Evolutionary conservation across 1,284 basidiomycete species (phyloP).

Genomic region (Puccinia sorghi): DNA sequence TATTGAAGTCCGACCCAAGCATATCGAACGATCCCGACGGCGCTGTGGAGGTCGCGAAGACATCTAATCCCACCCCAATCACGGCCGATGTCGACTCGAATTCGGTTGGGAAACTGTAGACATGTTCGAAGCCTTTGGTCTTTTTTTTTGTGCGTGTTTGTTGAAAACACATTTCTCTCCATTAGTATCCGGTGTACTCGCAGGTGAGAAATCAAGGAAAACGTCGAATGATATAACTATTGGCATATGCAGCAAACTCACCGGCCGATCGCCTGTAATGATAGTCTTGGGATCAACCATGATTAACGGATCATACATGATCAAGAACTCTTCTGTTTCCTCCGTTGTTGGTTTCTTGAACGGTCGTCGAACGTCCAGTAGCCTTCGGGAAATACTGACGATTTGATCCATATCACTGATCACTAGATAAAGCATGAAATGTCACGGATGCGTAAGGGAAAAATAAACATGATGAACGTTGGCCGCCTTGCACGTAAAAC

Average conservation of each 20-base stretch:
- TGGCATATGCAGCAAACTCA: conserved; percentile 57
- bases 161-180: background rate
- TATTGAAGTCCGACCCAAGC: conserved; percentile 88
- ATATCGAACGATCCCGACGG: conserved; percentile 92
- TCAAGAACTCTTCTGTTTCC: conserved; percentile 81
- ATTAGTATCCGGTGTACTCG: background rate
- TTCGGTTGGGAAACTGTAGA: conserved; percentile 75
- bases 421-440: conserved; percentile 61
- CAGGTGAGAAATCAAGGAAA: background rate
- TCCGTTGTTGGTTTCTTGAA: conserved; percentile 70
- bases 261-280: conserved; percentile 76
- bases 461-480: background rate
- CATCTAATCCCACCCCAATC: conserved; percentile 79
- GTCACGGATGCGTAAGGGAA: background rate
- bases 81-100: conserved; percentile 91
- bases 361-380: conserved; percentile 83
- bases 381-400: conserved; percentile 70
- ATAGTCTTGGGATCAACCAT: conserved; percentile 72
- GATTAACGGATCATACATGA: conserved; percentile 79
- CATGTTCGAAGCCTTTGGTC: conserved; percentile 68
- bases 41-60: conserved; percentile 78
- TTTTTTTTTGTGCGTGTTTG: conserved; percentile 55
- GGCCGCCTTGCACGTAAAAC: background rate
- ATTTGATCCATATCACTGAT: conserved; percentile 75
- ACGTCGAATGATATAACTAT: conserved; percentile 6